These are phyloP conservation scores for Ettlia oleoabundans DNA, from an alignment of 139 green algal species.

Conservation along the genomic window DNA sequence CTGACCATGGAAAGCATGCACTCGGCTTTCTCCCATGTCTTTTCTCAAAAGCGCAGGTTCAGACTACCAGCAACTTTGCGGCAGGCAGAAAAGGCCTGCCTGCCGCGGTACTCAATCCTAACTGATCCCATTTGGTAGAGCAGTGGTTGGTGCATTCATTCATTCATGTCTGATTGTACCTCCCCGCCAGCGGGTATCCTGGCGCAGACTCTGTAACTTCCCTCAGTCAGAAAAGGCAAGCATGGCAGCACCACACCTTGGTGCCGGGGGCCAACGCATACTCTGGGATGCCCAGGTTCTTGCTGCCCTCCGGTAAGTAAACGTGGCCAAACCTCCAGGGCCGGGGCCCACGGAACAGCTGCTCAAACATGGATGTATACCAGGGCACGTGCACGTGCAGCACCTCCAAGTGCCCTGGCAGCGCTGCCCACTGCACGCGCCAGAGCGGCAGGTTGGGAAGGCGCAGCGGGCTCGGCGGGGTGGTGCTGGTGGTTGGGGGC, in stretches of 20 bases:
- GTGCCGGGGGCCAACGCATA: conserved; percentile 28
- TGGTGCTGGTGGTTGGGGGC: neutral
- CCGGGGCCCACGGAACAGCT: conserved; percentile 33
- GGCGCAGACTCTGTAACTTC: too few relatives aligned
- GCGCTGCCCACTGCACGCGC: conserved; percentile 49
- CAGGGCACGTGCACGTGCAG: conserved; percentile 44
- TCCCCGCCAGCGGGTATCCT: too few relatives aligned
- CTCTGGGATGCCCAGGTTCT: conserved; percentile 42
- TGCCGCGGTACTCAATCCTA: too few relatives aligned
- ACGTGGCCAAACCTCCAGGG: conserved; percentile 61
- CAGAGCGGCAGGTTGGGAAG: conserved; percentile 52
- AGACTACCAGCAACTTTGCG: too few relatives aligned
- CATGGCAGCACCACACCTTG: conserved; percentile 6
- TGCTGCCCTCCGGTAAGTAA: conserved; percentile 47
- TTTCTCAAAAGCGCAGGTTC: too few relatives aligned
- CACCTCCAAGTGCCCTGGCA: conserved; percentile 43
- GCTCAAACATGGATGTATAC: conserved; percentile 55
- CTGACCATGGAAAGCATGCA: too few relatives aligned
- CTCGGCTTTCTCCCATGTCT: too few relatives aligned
- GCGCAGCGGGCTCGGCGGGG: neutral
- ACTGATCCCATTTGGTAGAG: too few relatives aligned
- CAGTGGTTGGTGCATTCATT: too few relatives aligned
- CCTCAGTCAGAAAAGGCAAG: too few relatives aligned
- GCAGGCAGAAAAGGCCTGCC: too few relatives aligned
- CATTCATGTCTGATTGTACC: too few relatives aligned